Percentiles rank a stretch among this genome's conserved stretches.
Evolutionary conservation across 2,329 filamentous ascomycete genomes (phyloP).

Genomic region (Colletotrichum liriopes): DNA sequence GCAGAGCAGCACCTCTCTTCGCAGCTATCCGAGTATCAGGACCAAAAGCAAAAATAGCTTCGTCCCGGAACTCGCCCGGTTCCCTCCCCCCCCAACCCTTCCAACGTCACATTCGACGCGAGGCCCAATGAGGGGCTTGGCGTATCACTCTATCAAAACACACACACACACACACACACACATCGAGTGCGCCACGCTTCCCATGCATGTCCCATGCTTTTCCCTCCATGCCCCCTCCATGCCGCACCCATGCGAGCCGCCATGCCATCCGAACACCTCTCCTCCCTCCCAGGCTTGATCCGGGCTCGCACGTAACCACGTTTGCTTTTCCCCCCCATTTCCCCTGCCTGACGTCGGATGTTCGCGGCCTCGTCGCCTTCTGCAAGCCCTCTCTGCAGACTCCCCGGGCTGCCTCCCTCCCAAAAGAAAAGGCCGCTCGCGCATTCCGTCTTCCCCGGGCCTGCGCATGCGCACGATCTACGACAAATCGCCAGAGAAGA

Average conservation of each 20-base stretch:
- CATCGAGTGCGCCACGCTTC: not conserved
- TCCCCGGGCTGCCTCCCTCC: not conserved
- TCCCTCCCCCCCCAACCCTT: not conserved
- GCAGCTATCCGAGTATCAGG: not conserved
- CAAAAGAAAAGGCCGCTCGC: not conserved
- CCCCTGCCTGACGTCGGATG: not conserved
- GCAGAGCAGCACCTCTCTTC: not conserved
- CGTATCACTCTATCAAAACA: constrained; percentile 3
- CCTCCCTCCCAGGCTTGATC: not conserved
- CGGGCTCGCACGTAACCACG: not conserved
- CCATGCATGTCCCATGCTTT: constrained; percentile 1
- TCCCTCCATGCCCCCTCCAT: not conserved
- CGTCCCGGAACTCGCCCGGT: not conserved
- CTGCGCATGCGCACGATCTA: not conserved
- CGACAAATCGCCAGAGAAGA: not conserved
- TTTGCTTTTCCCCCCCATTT: not conserved
- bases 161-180: not conserved
- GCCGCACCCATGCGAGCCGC: not conserved
- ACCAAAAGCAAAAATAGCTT: not conserved
- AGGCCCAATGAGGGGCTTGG: constrained; percentile 7
- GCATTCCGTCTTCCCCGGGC: constrained; percentile 12
- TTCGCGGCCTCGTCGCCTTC: too few species aligned
- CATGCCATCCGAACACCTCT: constrained; percentile 22
- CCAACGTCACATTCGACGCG: constrained; percentile 1
- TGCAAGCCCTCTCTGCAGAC: not conserved